These are phyloP conservation scores for Penicillium paneum DNA, from an alignment of 2,329 filamentous ascomycete genomes.

Conservation along the genomic window DNA sequence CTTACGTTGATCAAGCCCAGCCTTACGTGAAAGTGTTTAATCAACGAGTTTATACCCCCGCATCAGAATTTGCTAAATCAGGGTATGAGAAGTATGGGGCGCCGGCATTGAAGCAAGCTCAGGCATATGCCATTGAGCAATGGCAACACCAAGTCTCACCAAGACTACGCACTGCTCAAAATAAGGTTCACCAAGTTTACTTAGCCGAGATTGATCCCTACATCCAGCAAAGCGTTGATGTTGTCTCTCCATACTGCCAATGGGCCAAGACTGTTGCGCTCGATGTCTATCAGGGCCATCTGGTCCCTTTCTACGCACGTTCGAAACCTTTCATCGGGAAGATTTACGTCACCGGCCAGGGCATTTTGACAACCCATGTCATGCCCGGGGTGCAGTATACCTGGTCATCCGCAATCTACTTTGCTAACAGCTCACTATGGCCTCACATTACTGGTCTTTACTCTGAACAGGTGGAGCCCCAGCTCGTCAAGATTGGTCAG, in stretches of 20 bases:
- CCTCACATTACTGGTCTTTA: slow-evolving; percentile 78
- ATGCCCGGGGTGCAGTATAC: slow-evolving; percentile 70
- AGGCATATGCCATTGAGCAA: slow-evolving; percentile 63
- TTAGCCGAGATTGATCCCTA: slow-evolving; percentile 69
- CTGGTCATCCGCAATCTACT: slow-evolving; percentile 65
- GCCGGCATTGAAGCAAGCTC: slow-evolving; percentile 66
- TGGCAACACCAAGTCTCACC: slow-evolving; percentile 80
- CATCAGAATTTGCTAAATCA: slow-evolving; percentile 59
- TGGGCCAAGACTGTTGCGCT: slow-evolving; percentile 61
- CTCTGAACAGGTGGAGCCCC: slow-evolving; percentile 89
- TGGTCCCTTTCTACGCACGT: slow-evolving; percentile 73
- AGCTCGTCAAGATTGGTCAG: slow-evolving; percentile 87
- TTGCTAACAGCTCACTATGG: slow-evolving; percentile 75
- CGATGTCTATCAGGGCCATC: slow-evolving; percentile 45
- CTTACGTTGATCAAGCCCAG: slow-evolving; percentile 68
- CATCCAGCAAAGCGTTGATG: slow-evolving; percentile 58
- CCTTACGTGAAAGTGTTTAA: slow-evolving; percentile 66
- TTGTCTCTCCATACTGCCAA: slow-evolving; percentile 69
- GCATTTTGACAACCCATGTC: slow-evolving; percentile 65
- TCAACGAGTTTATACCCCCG: slow-evolving; percentile 64
- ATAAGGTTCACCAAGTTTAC: slow-evolving; percentile 63
- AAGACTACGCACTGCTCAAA: slow-evolving; percentile 64
- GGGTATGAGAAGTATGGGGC: slow-evolving; percentile 68
- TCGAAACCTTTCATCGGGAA: slow-evolving; percentile 70
- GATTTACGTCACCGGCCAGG: slow-evolving; percentile 63